Percentiles rank a stretch among this genome's conserved stretches.
Conservation (phyloP, 257 asterid genomes). For the Jacaranda copaia region DNA sequence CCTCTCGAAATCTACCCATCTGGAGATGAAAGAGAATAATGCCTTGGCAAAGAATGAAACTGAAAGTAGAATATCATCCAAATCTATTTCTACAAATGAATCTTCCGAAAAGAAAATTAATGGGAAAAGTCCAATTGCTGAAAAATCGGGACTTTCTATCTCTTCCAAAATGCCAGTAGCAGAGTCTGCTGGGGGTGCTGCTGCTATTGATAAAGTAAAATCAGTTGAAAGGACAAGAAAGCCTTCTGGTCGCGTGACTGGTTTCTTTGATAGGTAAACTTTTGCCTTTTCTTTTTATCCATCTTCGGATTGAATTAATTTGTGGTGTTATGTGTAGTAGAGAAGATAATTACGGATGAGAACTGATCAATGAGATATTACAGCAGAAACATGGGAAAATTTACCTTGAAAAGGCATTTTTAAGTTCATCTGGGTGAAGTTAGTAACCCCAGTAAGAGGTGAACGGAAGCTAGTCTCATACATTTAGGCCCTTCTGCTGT, state of each 20-base stretch:
- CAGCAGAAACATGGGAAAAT: slow-evolving; percentile 5
- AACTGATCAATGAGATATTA: slow-evolving; percentile 8
- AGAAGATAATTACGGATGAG: not conserved
- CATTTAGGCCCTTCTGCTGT: no score
- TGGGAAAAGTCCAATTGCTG: slow-evolving; percentile 42
- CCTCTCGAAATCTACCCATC: slow-evolving; percentile 48
- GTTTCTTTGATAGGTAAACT: slow-evolving; percentile 78
- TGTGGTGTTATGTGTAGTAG: slow-evolving; percentile 13
- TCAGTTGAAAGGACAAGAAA: slow-evolving; percentile 60
- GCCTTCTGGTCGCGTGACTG: slow-evolving; percentile 50
- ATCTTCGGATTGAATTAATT: slow-evolving; percentile 20
- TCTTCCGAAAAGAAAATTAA: slow-evolving; percentile 46
- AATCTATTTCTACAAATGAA: slow-evolving; percentile 40
- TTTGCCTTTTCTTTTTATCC: slow-evolving; percentile 22
- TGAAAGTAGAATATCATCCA: slow-evolving; percentile 47
- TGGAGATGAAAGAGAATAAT: slow-evolving; percentile 45
- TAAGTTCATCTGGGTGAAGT: not conserved
- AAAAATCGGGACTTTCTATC: slow-evolving; percentile 38
- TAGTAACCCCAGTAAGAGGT: no score
- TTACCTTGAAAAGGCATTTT: not conserved
- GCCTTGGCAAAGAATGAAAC: slow-evolving; percentile 43
- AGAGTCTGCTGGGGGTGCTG: slow-evolving; percentile 40
- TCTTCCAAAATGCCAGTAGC: slow-evolving; percentile 42
- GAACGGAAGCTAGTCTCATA: no score
- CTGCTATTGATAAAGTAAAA: slow-evolving; percentile 44